Evolutionary conservation across 257 asterid genomes (phyloP).

Genomic region (Dorcoceras hygrometricum): DNA sequence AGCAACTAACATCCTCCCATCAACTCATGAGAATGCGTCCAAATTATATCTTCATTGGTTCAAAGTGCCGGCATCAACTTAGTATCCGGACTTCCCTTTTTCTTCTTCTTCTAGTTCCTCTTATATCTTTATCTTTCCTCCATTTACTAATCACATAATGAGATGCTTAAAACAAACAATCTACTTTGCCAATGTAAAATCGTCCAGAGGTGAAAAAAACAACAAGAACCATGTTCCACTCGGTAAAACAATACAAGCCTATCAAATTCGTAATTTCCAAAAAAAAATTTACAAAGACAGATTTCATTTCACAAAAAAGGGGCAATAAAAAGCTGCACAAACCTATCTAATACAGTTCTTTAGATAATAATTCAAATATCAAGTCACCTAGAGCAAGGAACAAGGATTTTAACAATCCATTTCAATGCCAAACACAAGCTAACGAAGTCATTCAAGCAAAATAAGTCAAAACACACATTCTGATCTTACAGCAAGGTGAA

Average conservation of each 20-base stretch:
- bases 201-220: background rate
- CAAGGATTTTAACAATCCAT: background rate
- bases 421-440: background rate
- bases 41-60: background rate
- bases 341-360: background rate
- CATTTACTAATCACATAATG: background rate
- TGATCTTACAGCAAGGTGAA: background rate
- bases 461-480: background rate
- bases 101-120: background rate
- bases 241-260: background rate
- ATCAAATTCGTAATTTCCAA: conserved; percentile 1
- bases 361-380: background rate
- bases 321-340: background rate
- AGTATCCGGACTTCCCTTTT: background rate
- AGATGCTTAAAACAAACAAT: background rate
- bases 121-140: background rate
- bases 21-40: background rate
- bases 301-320: conserved; percentile 15
- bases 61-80: background rate
- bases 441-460: conserved; percentile 7
- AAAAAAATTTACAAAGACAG: background rate
- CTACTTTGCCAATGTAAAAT: background rate
- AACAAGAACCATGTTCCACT: background rate
- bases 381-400: background rate
- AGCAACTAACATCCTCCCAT: too few species aligned